Evolutionary conservation across 352 stramenopile genomes (phyloP), one percentile per base, ranked within the genome.

Genomic region (Hyaloperonospora brassicae): DNA sequence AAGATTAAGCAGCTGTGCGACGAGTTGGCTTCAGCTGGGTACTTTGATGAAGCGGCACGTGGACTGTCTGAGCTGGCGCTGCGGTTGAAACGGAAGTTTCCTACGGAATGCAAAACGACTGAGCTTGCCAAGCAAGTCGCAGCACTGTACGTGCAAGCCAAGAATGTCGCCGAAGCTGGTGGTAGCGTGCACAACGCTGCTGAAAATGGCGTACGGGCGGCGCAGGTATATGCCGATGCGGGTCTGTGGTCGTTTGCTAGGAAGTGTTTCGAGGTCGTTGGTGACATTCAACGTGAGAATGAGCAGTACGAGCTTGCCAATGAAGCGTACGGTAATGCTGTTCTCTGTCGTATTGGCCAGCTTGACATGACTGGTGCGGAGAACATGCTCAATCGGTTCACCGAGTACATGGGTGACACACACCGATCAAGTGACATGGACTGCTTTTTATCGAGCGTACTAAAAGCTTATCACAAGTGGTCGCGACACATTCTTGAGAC

Each of bases 1-100:
- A 69, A 67, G 12, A 73, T 89, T 40, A 62, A 72, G n/a, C 51
- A 60, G 6, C 62, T 84, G 6, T 86, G 76, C 50, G 73, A 87
- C 55, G 68, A 83, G 24, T 61, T 89, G 1, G 64, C 67, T 3
- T 76, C 70, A 1, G 57, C 57, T 4, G 79, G 79, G 1, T 86
- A 84, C 50, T 86, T 82, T 58, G 75, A 89, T 48, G 76, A 89
- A 63, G 76, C 76, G n/a, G 61, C 76, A 0, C 75, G 68, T 9
- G 70, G 71, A 8, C 51, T 89, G 13, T 73, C 72, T 0, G 79
- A 87, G 38, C 59, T 89, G 45, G 76, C 72, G 13, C 42, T 82
- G 47, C 66, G 75, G 30, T 57, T 89, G 1, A 86, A 87, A 60
- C 76, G 66, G 45, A 73, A 67, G 21, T 89, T 89, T 17, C 69